Evolutionary conservation across 495 filamentous ascomycete species (phyloP).

Genomic region (Podospora appendiculata): DNA sequence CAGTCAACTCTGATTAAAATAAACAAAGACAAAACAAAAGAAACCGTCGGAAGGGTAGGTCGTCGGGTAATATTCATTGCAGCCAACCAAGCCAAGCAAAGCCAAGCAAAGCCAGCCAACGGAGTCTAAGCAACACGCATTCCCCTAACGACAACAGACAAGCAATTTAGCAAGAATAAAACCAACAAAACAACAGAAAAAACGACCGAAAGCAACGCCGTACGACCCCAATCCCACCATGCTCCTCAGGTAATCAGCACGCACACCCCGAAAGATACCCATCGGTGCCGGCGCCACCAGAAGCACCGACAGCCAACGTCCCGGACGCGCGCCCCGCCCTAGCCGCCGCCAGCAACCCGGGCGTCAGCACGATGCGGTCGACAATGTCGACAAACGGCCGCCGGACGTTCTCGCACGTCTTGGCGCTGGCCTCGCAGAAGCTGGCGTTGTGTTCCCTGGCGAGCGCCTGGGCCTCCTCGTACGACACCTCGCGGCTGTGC

Average conservation of each 20-base stretch:
- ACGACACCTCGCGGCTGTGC: conserved; percentile 36
- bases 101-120: no score
- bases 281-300: not conserved
- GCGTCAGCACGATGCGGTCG: conserved; percentile 41
- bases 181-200: not conserved
- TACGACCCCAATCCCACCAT: not conserved
- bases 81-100: no score
- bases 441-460: conserved; percentile 38
- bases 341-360: conserved; percentile 28
- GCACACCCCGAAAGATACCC: conserved; percentile 10
- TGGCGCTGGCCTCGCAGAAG: conserved; percentile 51
- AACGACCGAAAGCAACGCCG: not conserved
- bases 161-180: not conserved
- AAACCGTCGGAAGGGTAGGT: no score
- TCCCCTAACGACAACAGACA: no score
- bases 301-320: conserved; percentile 8
- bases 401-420: conserved; percentile 45
- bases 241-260: conserved; percentile 6
- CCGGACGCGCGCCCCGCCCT: conserved; percentile 10
- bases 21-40: no score
- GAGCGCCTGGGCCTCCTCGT: conserved; percentile 43
- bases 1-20: no score
- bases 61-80: no score
- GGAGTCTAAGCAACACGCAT: no score
- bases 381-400: conserved; percentile 49